phyloP scores from a whole-genome alignment of 768 basidiomycete genomes.

The Nidula microcarpa region DNA sequence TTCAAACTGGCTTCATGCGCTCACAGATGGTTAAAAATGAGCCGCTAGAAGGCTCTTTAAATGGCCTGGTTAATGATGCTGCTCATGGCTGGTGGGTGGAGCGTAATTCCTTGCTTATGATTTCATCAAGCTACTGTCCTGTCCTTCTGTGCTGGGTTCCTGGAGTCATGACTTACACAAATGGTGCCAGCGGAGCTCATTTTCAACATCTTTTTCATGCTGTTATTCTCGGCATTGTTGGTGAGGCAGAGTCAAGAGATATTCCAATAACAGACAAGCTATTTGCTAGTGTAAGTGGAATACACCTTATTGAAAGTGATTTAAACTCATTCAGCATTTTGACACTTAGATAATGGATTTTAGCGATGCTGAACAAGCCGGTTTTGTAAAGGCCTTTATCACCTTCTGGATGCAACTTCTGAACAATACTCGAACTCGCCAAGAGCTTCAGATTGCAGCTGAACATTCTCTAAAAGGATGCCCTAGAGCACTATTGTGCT shows the following conservation, averaged over 20 bases:
- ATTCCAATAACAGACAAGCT: background rate
- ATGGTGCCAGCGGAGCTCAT: background rate
- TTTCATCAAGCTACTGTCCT: background rate
- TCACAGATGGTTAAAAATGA: conserved; percentile 1
- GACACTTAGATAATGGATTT: conserved; percentile 26
- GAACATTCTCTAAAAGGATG: conserved; percentile 21
- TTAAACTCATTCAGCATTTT: background rate
- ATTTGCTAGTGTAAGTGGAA: conserved; percentile 11
- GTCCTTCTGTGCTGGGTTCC: background rate
- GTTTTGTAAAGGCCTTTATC: conserved; percentile 24
- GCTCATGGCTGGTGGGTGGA: background rate
- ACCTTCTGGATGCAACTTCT: conserved; percentile 12
- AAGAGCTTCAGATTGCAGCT: conserved; percentile 9
- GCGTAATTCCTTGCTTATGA: background rate
- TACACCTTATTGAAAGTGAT: background rate
- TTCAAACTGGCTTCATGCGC: conserved; percentile 4
- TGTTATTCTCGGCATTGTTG: background rate
- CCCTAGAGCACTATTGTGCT: conserved; percentile 23
- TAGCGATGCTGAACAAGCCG: conserved; percentile 26
- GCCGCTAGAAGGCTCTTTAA: background rate
- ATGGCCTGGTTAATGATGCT: conserved; percentile 4
- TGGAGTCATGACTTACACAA: background rate
- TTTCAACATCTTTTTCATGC: background rate
- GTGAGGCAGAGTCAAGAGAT: background rate
- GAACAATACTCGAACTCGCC: conserved; percentile 3